Percentiles rank a stretch among this genome's conserved stretches.
Evolutionary conservation across 192 early-diverging fungal genomes (phyloP).

Genomic region (Dissophora globulifera): DNA sequence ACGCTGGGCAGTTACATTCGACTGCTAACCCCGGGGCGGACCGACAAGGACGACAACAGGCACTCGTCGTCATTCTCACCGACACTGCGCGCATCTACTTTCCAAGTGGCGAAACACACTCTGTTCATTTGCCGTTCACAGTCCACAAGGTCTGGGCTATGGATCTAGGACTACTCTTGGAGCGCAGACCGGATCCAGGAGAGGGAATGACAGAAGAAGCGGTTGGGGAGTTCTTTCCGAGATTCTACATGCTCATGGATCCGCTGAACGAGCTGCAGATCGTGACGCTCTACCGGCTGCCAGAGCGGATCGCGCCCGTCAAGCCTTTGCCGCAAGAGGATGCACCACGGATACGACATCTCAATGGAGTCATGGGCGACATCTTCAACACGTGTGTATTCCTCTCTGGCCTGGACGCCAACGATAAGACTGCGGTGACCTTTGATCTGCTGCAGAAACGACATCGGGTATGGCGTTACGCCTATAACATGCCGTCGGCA

Average conservation of each 20-base stretch:
- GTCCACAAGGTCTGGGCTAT: slow-evolving; percentile 59
- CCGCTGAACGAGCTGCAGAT: slow-evolving; percentile 58
- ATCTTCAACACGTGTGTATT: slow-evolving; percentile 35
- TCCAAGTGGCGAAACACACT: slow-evolving; percentile 41
- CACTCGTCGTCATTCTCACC: slow-evolving; percentile 46
- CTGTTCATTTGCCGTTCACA: slow-evolving; percentile 52
- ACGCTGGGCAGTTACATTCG: not conserved
- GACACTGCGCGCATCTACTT: slow-evolving; percentile 50
- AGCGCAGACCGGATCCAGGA: slow-evolving; percentile 32
- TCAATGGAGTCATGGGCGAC: slow-evolving; percentile 14
- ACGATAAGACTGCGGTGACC: slow-evolving; percentile 18
- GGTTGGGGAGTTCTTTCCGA: slow-evolving; percentile 16
- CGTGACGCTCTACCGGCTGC: slow-evolving; percentile 34
- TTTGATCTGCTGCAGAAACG: slow-evolving; percentile 17
- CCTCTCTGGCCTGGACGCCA: slow-evolving; percentile 6
- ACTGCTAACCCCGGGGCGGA: slow-evolving; percentile 3
- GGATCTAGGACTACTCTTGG: slow-evolving; percentile 56
- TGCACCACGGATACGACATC: slow-evolving; percentile 17
- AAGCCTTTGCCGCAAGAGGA: slow-evolving; percentile 11
- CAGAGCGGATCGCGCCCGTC: slow-evolving; percentile 4
- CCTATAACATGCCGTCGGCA: slow-evolving; percentile 13
- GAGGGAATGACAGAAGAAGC: not conserved
- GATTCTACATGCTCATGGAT: slow-evolving; percentile 59
- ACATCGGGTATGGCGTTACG: slow-evolving; percentile 36
- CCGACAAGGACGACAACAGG: slow-evolving; percentile 30